Evolutionary conservation across 768 basidiomycete species (phyloP).

Genomic region (Pulveroboletus sp.): DNA sequence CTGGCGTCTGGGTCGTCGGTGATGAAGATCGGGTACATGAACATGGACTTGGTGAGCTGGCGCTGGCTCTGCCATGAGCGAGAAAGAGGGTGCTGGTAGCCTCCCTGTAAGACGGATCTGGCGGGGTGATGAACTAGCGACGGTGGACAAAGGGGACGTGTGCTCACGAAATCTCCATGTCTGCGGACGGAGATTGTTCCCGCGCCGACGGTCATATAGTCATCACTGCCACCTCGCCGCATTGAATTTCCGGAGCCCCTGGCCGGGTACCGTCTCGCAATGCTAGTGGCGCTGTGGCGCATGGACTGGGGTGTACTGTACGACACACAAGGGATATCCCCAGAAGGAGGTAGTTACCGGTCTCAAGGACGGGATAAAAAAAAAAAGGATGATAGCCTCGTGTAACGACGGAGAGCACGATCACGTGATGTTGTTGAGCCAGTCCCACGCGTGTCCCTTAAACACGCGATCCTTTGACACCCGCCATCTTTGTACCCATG

Average conservation of each 20-base stretch:
- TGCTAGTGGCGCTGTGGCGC: no score
- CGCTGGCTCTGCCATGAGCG: slow-evolving; percentile 84
- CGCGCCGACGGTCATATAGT: no score
- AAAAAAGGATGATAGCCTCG: no score
- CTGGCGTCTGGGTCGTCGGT: slow-evolving; percentile 89
- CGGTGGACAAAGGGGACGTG: background rate
- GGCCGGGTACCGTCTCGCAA: no score
- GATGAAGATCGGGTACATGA: slow-evolving; percentile 99
- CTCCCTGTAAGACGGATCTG: slow-evolving; percentile 84
- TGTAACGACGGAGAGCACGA: slow-evolving; percentile 32
- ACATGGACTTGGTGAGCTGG: slow-evolving; percentile 82
- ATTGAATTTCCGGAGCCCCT: no score
- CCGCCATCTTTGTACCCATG: slow-evolving; percentile 46
- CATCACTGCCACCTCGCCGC: no score
- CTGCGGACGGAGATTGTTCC: background rate
- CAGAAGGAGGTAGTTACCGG: no score
- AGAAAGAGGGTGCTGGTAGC: slow-evolving; percentile 88
- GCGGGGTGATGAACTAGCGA: slow-evolving; percentile 1
- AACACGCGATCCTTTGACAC: slow-evolving; percentile 30
- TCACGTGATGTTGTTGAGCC: slow-evolving; percentile 36
- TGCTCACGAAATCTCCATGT: slow-evolving; percentile 47
- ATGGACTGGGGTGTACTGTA: no score
- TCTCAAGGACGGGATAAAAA: no score
- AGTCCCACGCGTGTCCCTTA: slow-evolving; percentile 32
- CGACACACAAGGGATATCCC: no score